A percentile compares a stretch with the other conserved stretches of the same genome.
These are phyloP conservation scores for Exsudoporus floridanus DNA, from an alignment of 1,284 basidiomycete species.

Conservation along the genomic window DNA sequence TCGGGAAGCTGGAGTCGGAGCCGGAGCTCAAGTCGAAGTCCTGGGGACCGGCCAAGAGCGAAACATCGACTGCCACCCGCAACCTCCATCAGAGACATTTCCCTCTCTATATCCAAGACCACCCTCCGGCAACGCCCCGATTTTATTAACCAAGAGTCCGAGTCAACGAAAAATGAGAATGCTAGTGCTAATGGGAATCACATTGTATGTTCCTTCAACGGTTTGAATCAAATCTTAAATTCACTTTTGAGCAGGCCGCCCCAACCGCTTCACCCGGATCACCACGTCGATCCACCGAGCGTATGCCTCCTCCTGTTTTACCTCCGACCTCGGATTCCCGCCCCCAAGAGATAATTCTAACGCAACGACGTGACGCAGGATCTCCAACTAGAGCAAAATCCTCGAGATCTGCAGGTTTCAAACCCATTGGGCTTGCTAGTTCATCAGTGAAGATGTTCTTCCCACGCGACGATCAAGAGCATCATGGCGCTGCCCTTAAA, in stretches of 20 bases:
- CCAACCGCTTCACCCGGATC: conserved; percentile 23
- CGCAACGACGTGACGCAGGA: conserved; percentile 19
- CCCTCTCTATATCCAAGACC: conserved; percentile 37
- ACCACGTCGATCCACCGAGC: conserved; percentile 26
- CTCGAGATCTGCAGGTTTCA: conserved; percentile 54
- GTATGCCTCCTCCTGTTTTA: conserved; percentile 33
- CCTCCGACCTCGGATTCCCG: conserved; percentile 21
- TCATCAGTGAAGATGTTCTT: conserved; percentile 71
- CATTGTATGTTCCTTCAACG: conserved; percentile 24
- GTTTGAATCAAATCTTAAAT: conserved; percentile 4
- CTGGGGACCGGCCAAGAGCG: conserved; percentile 46
- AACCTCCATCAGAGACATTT: conserved; percentile 44
- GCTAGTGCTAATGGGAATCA: conserved; percentile 37
- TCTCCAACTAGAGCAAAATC: conserved; percentile 23
- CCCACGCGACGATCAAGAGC: conserved; percentile 59
- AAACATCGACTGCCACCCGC: conserved; percentile 63
- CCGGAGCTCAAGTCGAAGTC: conserved; percentile 55
- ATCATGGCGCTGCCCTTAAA: conserved; percentile 10
- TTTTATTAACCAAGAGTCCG: conserved; percentile 26
- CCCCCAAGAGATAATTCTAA: conserved; percentile 14
- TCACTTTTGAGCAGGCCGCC: conserved; percentile 20
- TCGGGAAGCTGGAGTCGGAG: conserved; percentile 51
- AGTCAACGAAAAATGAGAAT: conserved; percentile 30
- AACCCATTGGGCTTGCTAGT: conserved; percentile 56
- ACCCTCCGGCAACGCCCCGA: conserved; percentile 27